Evolutionary conservation across 345 rosid species (phyloP).

Genomic region (Gossypium herbaceum): DNA sequence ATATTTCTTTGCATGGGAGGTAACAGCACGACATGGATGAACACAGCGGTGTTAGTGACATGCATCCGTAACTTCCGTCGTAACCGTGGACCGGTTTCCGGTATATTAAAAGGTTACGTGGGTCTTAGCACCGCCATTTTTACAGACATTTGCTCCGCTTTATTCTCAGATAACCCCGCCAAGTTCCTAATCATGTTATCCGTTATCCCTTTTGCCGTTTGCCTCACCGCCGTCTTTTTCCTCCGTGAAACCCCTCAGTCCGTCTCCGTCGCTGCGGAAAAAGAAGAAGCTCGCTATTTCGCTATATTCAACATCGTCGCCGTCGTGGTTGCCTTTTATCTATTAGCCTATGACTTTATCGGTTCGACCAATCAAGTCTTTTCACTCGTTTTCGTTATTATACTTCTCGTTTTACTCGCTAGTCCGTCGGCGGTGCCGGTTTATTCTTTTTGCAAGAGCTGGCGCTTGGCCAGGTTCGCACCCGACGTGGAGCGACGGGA

Average conservation of each 20-base stretch:
- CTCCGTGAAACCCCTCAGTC: conserved; percentile 76
- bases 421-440: conserved; percentile 64
- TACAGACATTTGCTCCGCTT: conserved; percentile 76
- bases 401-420: conserved; percentile 54
- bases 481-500: conserved; percentile 40
- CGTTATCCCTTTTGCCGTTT: conserved; percentile 64
- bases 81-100: conserved; percentile 89
- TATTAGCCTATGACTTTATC: conserved; percentile 58
- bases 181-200: conserved; percentile 66
- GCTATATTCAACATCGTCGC: conserved; percentile 55
- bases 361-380: conserved; percentile 35
- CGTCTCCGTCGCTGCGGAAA: conserved; percentile 36
- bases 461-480: conserved; percentile 21
- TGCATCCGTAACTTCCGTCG: conserved; percentile 86
- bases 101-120: conserved; percentile 86
- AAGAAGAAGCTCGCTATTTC: conserved; percentile 68
- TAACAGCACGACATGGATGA: conserved; percentile 98
- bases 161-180: conserved; percentile 61
- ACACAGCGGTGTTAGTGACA: conserved; percentile 86
- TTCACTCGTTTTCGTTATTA: conserved; percentile 36
- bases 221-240: conserved; percentile 71
- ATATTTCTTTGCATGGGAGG: conserved; percentile 88
- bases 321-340: conserved; percentile 67
- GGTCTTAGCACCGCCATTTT: conserved; percentile 92
- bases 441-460: conserved; percentile 35